Base-by-base conservation (phyloP, 2,329 filamentous ascomycete species). In the Aspergillus sp. region DNA sequence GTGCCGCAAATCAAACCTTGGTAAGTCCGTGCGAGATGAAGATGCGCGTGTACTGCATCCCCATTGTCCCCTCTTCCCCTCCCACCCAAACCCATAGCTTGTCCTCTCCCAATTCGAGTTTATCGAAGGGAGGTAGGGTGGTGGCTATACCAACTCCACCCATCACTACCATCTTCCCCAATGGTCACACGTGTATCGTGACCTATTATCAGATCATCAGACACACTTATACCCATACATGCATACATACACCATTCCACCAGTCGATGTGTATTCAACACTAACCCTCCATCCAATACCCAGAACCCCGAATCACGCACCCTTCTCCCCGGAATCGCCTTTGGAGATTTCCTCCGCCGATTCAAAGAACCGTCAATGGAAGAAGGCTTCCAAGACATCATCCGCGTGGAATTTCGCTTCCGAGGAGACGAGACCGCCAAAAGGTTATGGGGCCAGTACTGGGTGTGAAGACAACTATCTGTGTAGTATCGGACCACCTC, bases 381-480 rank as follows among this genome's bases (percentile, higher is more conserved):
- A 12, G 95, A 99, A 77, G 94, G 94, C 0, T 97, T 97, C 69
- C 80, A 89, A 64, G 91, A 97, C 66, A 85, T 99, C 38, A 81
- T 85, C 1, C 85, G 87, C 57, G 80, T 96, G 0, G 85, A 90
- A 32, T 99, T 99, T 70, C 72, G 82, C 73, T 94, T 95, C 71
- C 80, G 85, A 45, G 92, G 92, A 0, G 84, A 82, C 1, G 83
- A 86, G 55, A 86, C 89, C 36, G 87, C 92, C 65, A 88, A 87
- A 70, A 79, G 79, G 38, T 77, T 91, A 48, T 97, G 93, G 92
- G 84, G 81, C 5, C 86, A 84, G 68, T 93, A 91, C 71, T 97
- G 92, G 92, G 79, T 86, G 19, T 63, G 47, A 32, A 13, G 4
- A 36, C 32, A 13, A 36, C 32, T 13, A 28, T 19, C 19, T 19